phyloP scores from a whole-genome alignment of 2,329 filamentous ascomycete species.

The Nannizziopsis barbatae region DNA sequence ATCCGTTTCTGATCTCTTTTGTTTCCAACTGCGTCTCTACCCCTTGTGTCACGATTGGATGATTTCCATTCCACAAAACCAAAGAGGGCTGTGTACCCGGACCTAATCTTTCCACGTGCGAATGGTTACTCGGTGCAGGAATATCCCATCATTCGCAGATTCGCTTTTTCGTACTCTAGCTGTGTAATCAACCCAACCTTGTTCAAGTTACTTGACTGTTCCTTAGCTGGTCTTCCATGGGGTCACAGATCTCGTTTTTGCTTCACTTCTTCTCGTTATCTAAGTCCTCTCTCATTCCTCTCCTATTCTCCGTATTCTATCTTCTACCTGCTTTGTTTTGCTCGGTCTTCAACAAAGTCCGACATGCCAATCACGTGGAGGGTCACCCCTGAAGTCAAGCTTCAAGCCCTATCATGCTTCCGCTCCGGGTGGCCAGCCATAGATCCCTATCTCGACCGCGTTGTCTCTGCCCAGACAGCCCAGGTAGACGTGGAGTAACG shows the following conservation, averaged over 20 bases:
- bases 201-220: neutral
- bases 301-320: neutral
- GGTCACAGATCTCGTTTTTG: slow-evolving; percentile 6
- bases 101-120: slow-evolving; percentile 9
- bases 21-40: slow-evolving; percentile 5
- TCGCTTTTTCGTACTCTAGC: slow-evolving; percentile 9
- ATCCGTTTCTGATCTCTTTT: slow-evolving; percentile 7
- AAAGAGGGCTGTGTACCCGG: slow-evolving; percentile 11
- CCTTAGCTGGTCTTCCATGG: neutral
- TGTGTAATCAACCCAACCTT: slow-evolving; percentile 10
- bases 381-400: neutral
- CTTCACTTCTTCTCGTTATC: slow-evolving; percentile 7
- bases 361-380: slow-evolving; percentile 6
- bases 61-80: slow-evolving; percentile 5
- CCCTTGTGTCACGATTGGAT: slow-evolving; percentile 3
- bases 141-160: slow-evolving; percentile 6
- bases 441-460: slow-evolving; percentile 1
- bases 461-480: slow-evolving; percentile 7
- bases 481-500: slow-evolving; percentile 10
- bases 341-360: neutral
- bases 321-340: neutral
- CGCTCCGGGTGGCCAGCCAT: neutral
- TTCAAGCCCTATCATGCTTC: slow-evolving; percentile 5
- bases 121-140: slow-evolving; percentile 7
- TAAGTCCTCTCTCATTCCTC: neutral